Evolutionary conservation across 2,329 filamentous ascomycete genomes (phyloP).

Genomic region (Pseudomassariella vexata): DNA sequence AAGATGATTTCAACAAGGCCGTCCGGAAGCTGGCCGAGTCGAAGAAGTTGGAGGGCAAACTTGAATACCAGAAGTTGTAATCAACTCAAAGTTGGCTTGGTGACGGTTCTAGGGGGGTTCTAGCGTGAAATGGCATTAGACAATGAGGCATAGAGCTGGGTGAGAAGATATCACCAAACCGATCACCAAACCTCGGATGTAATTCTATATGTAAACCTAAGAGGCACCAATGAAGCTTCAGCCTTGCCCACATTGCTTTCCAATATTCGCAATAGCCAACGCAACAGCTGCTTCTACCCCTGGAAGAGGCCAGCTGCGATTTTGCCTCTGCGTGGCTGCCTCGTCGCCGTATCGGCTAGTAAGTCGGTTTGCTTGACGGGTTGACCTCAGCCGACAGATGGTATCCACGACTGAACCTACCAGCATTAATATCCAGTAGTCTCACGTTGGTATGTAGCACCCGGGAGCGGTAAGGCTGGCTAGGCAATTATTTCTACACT

Average conservation of each 20-base stretch:
- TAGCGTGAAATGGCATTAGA: slow-evolving; percentile 2
- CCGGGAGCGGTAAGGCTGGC: no score
- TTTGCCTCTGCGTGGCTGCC: background rate
- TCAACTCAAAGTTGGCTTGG: background rate
- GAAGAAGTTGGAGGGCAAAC: slow-evolving; percentile 97
- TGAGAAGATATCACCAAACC: background rate
- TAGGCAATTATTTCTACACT: no score
- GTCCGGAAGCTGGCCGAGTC: slow-evolving; percentile 94
- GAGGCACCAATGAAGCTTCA: background rate
- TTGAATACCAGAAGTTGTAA: slow-evolving; percentile 95
- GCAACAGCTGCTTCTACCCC: no score
- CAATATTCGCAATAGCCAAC: no score
- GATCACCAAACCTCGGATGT: slow-evolving; percentile 5
- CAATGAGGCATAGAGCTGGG: slow-evolving; percentile 1
- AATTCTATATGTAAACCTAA: slow-evolving; percentile 5
- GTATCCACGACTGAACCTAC: no score
- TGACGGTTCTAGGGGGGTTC: background rate
- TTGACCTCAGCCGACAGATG: background rate
- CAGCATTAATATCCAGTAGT: no score
- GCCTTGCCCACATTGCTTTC: no score
- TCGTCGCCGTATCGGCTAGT: background rate
- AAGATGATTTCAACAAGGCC: slow-evolving; percentile 99
- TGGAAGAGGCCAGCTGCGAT: no score
- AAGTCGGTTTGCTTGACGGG: background rate
- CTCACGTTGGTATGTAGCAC: no score